Evolutionary conservation across 176 grass and related monocot genomes (phyloP), one percentile per base, ranked within the genome.

Genomic region (Luzula sylvatica): DNA sequence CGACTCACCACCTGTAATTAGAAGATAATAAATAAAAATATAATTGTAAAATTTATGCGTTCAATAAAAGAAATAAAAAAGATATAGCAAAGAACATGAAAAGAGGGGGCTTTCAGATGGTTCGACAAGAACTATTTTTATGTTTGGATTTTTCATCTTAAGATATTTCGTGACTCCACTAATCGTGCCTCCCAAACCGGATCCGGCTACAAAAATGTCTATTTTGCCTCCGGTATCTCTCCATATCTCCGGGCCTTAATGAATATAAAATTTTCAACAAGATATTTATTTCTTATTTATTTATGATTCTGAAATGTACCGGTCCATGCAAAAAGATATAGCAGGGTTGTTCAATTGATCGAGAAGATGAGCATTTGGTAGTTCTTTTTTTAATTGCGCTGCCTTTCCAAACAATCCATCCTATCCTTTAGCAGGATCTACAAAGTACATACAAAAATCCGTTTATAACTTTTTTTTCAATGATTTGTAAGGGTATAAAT

Each of bases 161-260:
- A 88, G 70, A 21, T 82, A 88, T 39, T 52, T 88, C 1, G 48
- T 78, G 13, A 63, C 61, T n/a, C 84, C 84, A 78, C 78, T 75
- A 49, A 83, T 4, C 48, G 78, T 88, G 46, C 84, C 84, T 43
- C 84, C 78, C 65, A 78, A 56, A 14, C 84, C 78, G 38, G 64
- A 54, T 15, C 74, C 67, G 15, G 38, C 41, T 4, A 83, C 79
- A 56, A 88, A 82, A 4, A 73, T 67, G 26, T 87, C 82, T 2
- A 87, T 72, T 78, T 94, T 94, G 26, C 87, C 82, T 11, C 63
- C 67, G 20, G 87, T 79, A 49, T 94, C 87, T 46, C 69, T 82
- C 82, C 87, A 94, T 58, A 94, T 87, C 50, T 87, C 87, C 15
- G 74, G 82, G 13, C 87, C 82, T 94, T 46, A 43, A 35, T 7